Evolutionary conservation across 805 yeast genomes (phyloP).

Genomic region (Starmerella etchellsii): DNA sequence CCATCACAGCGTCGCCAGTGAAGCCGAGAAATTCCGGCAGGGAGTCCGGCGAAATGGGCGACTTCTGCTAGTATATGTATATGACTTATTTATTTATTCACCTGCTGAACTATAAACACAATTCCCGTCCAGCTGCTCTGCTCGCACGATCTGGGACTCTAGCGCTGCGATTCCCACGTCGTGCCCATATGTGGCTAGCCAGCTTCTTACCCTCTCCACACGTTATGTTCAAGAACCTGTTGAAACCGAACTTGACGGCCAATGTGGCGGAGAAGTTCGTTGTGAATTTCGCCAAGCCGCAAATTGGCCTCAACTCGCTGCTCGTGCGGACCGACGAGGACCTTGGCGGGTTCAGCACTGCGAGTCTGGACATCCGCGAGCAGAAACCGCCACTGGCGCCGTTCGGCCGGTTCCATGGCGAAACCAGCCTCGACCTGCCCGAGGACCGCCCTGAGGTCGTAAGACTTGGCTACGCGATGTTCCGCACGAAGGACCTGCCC

Average conservation of each 20-base stretch:
- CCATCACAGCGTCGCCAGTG: neutral
- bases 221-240: conserved; percentile 7
- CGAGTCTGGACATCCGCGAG: conserved; percentile 34
- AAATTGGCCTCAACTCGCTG: conserved; percentile 35
- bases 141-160: no score
- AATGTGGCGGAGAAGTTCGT: conserved; percentile 31
- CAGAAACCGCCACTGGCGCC: conserved; percentile 14
- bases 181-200: no score
- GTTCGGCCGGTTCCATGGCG: conserved; percentile 59
- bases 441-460: conserved; percentile 49
- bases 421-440: conserved; percentile 53
- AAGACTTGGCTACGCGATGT: conserved; percentile 68
- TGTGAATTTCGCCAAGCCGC: conserved; percentile 45
- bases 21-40: neutral
- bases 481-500: conserved; percentile 57
- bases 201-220: no score
- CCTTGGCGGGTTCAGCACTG: conserved; percentile 69
- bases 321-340: conserved; percentile 60
- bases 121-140: no score
- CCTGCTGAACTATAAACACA: no score
- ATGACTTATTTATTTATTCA: neutral
- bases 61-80: neutral
- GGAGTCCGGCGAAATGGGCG: no score
- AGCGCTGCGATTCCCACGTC: no score
- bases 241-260: conserved; percentile 11